phyloP scores from a whole-genome alignment of 768 basidiomycete species.

The Naganishia vaughanmartiniae region DNA sequence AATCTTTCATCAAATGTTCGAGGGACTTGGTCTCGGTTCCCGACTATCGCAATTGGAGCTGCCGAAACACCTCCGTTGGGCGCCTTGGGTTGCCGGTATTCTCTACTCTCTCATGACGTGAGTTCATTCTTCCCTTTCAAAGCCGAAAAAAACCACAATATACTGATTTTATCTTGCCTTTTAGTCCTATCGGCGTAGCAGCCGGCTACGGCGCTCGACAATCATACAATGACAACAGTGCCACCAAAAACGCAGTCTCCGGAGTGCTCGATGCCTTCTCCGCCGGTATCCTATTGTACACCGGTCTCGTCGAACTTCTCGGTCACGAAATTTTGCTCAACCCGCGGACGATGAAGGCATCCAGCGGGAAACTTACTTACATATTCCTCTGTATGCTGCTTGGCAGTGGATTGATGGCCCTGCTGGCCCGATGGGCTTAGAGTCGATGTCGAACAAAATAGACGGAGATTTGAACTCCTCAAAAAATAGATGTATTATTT shows the following conservation, averaged over 20 bases:
- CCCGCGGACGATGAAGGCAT: slow-evolving; percentile 74
- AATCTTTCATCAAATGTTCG: slow-evolving; percentile 86
- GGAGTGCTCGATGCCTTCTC: slow-evolving; percentile 82
- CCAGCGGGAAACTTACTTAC: slow-evolving; percentile 66
- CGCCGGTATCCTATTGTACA: slow-evolving; percentile 72
- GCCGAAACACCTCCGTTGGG: slow-evolving; percentile 39
- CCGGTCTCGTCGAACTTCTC: slow-evolving; percentile 59
- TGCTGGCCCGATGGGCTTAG: slow-evolving; percentile 84
- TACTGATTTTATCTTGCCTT: slow-evolving; percentile 68
- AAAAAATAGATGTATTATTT: slow-evolving; percentile 3
- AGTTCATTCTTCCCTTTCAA: slow-evolving; percentile 53
- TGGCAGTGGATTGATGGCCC: slow-evolving; percentile 84
- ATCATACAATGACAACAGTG: slow-evolving; percentile 76
- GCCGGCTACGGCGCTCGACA: slow-evolving; percentile 61
- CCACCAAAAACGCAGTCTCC: slow-evolving; percentile 74
- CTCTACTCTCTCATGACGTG: slow-evolving; percentile 48
- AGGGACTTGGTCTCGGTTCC: slow-evolving; percentile 88
- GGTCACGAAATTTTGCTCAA: slow-evolving; percentile 95
- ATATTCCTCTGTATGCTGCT: slow-evolving; percentile 73
- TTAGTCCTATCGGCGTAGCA: slow-evolving; percentile 88
- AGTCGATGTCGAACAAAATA: neutral
- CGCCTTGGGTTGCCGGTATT: slow-evolving; percentile 43
- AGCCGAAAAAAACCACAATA: slow-evolving; percentile 55
- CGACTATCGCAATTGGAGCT: slow-evolving; percentile 73
- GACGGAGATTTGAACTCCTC: neutral